Conservation (phyloP, 2,329 filamentous ascomycete species). For the Ustilaginoidea virens region DNA sequence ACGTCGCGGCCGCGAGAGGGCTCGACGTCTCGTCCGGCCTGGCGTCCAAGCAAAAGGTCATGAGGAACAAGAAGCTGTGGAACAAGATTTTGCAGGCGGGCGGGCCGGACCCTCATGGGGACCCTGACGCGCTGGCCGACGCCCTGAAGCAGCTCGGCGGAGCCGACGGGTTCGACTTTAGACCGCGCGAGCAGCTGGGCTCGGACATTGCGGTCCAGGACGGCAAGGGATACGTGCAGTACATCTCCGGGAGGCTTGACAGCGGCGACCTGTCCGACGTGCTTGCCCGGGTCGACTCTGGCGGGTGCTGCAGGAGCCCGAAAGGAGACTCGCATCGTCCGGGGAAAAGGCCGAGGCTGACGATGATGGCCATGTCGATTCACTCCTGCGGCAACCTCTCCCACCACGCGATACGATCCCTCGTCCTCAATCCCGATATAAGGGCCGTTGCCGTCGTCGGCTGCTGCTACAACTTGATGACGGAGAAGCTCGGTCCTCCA, state of each 20-base stretch:
- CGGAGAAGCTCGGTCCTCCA: slow-evolving; percentile 73
- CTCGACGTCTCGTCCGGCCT: slow-evolving; percentile 76
- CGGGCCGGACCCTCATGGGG: slow-evolving; percentile 19
- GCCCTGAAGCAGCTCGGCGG: slow-evolving; percentile 19
- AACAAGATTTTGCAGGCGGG: slow-evolving; percentile 30
- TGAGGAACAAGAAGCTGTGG: slow-evolving; percentile 73
- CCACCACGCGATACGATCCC: slow-evolving; percentile 78
- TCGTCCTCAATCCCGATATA: slow-evolving; percentile 71
- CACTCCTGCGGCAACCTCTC: slow-evolving; percentile 97
- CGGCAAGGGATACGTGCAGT: slow-evolving; percentile 57
- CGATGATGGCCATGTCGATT: slow-evolving; percentile 71
- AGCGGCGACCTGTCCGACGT: slow-evolving; percentile 57
- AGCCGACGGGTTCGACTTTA: slow-evolving; percentile 24
- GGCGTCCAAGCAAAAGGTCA: slow-evolving; percentile 54
- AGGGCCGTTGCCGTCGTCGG: slow-evolving; percentile 89
- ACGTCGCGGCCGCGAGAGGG: slow-evolving; percentile 69
- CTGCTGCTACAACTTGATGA: slow-evolving; percentile 95
- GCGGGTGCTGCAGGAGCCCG: no score
- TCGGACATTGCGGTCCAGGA: slow-evolving; percentile 39
- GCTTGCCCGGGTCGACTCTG: slow-evolving; percentile 39
- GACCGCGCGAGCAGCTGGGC: slow-evolving; percentile 31
- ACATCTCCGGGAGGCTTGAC: slow-evolving; percentile 59
- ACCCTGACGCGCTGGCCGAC: slow-evolving; percentile 20
- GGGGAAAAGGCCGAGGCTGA: slow-evolving; percentile 5
- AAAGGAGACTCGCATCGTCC: no score